Evolutionary conservation across 164 flowering plant species (phyloP), one percentile per base, ranked within the genome.

Genomic region (Piper betle): DNA sequence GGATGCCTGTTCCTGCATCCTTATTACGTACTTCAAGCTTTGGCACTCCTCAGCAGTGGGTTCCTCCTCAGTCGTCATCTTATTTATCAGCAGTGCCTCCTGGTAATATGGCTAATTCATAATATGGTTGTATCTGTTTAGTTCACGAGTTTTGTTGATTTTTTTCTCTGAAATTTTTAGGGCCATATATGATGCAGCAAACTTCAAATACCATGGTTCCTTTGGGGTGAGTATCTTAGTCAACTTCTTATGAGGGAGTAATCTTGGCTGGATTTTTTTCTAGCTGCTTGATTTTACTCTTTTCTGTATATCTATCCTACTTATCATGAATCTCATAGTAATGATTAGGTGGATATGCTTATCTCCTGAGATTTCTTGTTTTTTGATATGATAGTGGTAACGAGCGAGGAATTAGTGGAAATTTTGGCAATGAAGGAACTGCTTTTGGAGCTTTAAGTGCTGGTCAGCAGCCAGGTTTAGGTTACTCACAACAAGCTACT

Each of bases 61-160:
- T 74, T 78, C 75, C 76, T 39, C 63, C 72, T 52, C 93, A 75
- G 41, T 39, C 76, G 18, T 74, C 71, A 53, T 58, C 73, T 55
- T 68, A 63, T 77, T 60, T 73, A 43, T 60, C 72, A 0, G 66
- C 74, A 64, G 37, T 71, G 68, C 78, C 80, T 58, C 78, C 77
- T 68, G 54, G 87, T 81, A 79, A 72, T 52, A 18, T 57, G 37
- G 41, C 33, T 37, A 7, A 58, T 50, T 1, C 13, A 17, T 19
- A 25, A 19, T 55, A 37, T 56, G 1, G 33, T 15, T 53, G 3
- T 58, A 16, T 20, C 4, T 33, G 17, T 33, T 42, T 53, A 52
- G 58, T 41, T 2, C 19, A 41, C 2, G 50, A 40, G 20, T 4
- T 40, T 18, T 53, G 17, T 62, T 58, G 37, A 57, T 62, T 50